Conservation (phyloP, 495 filamentous ascomycete species). For the Penicillium cosmopolitanum region DNA sequence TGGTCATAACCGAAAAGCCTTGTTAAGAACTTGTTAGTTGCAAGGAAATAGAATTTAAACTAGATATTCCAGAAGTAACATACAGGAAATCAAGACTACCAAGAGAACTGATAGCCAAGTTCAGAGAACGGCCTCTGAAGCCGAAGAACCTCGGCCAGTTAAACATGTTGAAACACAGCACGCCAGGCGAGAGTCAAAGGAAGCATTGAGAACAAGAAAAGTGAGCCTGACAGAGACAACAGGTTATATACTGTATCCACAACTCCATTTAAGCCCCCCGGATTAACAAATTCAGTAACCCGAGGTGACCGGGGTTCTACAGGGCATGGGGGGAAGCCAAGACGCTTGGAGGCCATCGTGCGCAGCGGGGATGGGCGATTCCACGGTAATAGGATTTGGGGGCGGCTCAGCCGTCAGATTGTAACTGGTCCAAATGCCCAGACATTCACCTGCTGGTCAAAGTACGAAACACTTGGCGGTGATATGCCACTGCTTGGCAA, state of each 20-base stretch:
- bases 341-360: conserved; percentile 27
- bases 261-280: conserved; percentile 9
- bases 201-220: conserved; percentile 5
- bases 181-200: conserved; percentile 15
- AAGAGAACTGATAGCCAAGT: conserved; percentile 66
- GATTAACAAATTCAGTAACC: conserved; percentile 32
- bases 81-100: conserved; percentile 70
- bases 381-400: conserved; percentile 18
- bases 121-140: conserved; percentile 63
- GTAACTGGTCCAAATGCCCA: conserved; percentile 18
- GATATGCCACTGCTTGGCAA: conserved; percentile 21
- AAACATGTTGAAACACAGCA: conserved; percentile 38
- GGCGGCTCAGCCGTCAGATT: conserved; percentile 13
- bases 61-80: conserved; percentile 5
- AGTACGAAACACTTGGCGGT: conserved; percentile 10
- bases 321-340: conserved; percentile 24
- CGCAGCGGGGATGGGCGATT: conserved; percentile 21
- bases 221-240: conserved; percentile 14
- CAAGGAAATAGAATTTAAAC: background rate
- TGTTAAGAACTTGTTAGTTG: conserved; percentile 5
- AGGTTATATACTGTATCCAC: conserved; percentile 27
- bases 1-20: conserved; percentile 60
- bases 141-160: conserved; percentile 58
- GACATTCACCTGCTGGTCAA: conserved; percentile 5
- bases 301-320: conserved; percentile 15